Base-by-base conservation (phyloP, 108 stramenopile genomes). In the Nitzschia sp. region DNA sequence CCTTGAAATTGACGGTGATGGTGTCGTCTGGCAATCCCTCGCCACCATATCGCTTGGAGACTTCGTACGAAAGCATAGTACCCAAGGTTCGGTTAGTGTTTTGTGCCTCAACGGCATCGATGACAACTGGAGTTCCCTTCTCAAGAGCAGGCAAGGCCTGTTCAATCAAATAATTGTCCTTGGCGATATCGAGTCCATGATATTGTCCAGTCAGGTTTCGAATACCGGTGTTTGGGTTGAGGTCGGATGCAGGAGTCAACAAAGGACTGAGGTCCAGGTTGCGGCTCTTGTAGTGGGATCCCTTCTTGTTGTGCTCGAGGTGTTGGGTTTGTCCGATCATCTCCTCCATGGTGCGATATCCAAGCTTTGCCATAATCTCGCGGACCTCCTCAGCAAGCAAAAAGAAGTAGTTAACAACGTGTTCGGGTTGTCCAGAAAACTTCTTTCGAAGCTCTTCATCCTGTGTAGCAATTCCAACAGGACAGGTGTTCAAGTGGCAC, bases 401-500 rank as follows among this genome's bases (percentile, higher is more conserved):
- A 69, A 93, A 96, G 71, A 97, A 94, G 82, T 95, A 98, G 77
- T 97, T 97, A 65, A 97, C 80, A 29, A 98, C 98, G 77, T 97
- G 96, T 73, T 97, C 96, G 19, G 98, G 96, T 80, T 96, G 90
- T 38, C 97, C 97, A 44, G 85, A 80, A 79, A 98, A 98, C 70
- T 97, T 97, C 58, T 80, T 78, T 54, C 97, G 80, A 12, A 98
- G 83, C 71, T 96, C 93, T 70, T 95, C 94, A 67, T 98, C 97
- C 88, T 97, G 97, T 19, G 96, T 96, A 21, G 96, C 96, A 73
- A 96, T 95, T 51, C 96, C 96, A 43, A 95, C 94, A 41, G 96
- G 96, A 75, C 96, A 97, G 10, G 96, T 97, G 76, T 97, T 97
- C 72, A 97, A 86, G 72, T 97, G 97, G 69, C 95, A 97, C 76